Base-by-base conservation (phyloP, 768 basidiomycete species). In the Suillus americanus region DNA sequence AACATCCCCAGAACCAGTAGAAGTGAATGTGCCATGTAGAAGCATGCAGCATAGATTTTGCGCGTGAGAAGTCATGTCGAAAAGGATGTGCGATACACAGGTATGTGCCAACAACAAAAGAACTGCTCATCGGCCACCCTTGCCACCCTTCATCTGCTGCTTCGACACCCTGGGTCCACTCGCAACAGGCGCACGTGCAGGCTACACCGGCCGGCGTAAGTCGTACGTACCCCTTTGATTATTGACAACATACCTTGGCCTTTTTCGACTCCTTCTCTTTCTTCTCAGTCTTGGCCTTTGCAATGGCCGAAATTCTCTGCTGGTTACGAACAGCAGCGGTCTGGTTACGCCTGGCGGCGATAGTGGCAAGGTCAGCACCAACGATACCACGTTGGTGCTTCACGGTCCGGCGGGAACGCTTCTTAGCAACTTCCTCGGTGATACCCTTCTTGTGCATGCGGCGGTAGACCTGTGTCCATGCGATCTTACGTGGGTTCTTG, bases 381-480 rank as follows among this genome's bases (percentile, higher is more conserved):
- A 95, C 95, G 79, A 99, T 95, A 67, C 97, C 97, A 75, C 97
- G 94, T 83, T 97, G 90, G 83, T 94, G 89, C 85, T 99, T 99
- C 75, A 99, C 94, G 68, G 94, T 95, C 80, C 90, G 89, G 80
- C 96, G 92, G 60, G 92, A 92, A 69, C 97, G 91, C 85, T 97
- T 98, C 94, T 99, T 99, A 74, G 95, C 95, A 61, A 96, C 92
- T 81, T 99, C 97, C 82, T 99, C 97, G 60, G 95, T 95, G 79
- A 99, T 88, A 79, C 97, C 97, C 89, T 99, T 99, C 89, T 97
- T 97, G 89, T 99, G 97, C 90, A 97, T 94, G 72, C 95, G 91
- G 69, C 94, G 91, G 86, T 92, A 97, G 67, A 91, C 87, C 72
- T 83, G 81, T 45, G 97, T 99, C 97, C 97, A 99, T 68, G 97